Evolutionary conservation across 345 rosid genomes (phyloP), one percentile per base, ranked within the genome.

Genomic region (Durio zibethinus): DNA sequence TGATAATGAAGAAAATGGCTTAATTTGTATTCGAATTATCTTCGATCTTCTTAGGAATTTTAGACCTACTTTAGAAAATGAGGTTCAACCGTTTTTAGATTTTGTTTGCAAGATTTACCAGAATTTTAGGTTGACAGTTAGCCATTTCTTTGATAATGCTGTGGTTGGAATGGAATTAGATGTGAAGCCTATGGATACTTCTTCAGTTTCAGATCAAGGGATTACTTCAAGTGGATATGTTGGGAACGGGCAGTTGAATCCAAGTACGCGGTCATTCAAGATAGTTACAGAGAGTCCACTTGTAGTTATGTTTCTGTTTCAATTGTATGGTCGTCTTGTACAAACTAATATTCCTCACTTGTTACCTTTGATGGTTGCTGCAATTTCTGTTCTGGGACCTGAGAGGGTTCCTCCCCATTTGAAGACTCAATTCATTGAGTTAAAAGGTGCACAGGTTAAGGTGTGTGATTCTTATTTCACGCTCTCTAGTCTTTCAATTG

Each of bases 381-480:
- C 99, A 62, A 96, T 96, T 83, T 93, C 99, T 83, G 93, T 96
- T 66, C 92, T 91, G 25, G 97, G 99, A 27, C 99, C 99, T 70
- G 97, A 96, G 78, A 92, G 86, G 85, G 97, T 96, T 78, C 97
- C 92, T 81, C 79, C 97, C 21, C 91, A 86, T 86, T 86, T 96
- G 87, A 93, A 91, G 87, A 82, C 89, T 78, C 94, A 92, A 71
- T 96, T 93, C 82, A 86, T 92, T 77, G 99, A 96, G 88, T 85
- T 96, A 83, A 96, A 96, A 82, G 98, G 98, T 84, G 97, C 99
- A 57, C 99, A 94, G 82, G 99, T 96, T 88, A 96, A 96, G 97
- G 99, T 93, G 76, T 83, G 91, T 73, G 56, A 45, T 64, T 45
- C 3, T 81, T 47, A 6, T 33, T 74, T 67, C 21, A 15, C 10